Percentiles rank a stretch among this genome's conserved stretches.
phyloP scores from a whole-genome alignment of 306 rosid genomes.

The Cucumis cinereus region DNA sequence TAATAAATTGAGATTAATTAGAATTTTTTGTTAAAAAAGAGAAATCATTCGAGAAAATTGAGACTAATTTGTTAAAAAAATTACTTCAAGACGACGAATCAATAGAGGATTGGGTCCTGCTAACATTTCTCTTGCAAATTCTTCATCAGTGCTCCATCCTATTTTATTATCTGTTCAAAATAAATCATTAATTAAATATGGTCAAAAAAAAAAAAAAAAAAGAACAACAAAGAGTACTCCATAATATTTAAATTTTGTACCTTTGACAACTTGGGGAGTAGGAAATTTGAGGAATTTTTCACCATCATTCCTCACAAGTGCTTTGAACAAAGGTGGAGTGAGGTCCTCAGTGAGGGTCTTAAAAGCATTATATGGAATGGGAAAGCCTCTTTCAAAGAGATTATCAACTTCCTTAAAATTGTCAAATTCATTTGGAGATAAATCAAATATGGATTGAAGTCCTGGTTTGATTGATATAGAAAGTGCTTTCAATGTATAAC shows the following conservation, averaged over 20 bases:
- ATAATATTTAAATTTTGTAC: slow-evolving; percentile 11
- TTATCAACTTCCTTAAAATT: slow-evolving; percentile 44
- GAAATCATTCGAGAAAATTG: neutral
- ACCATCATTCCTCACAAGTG: slow-evolving; percentile 55
- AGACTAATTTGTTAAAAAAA: neutral
- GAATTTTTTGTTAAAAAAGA: neutral
- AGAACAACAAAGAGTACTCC: too few relatives aligned
- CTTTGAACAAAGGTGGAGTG: slow-evolving; percentile 48
- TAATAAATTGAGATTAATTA: neutral
- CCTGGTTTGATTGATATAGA: slow-evolving; percentile 54
- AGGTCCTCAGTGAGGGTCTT: slow-evolving; percentile 34
- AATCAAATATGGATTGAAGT: slow-evolving; percentile 41
- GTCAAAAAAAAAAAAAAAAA: neutral
- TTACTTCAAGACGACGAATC: slow-evolving; percentile 52
- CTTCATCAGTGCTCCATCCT: slow-evolving; percentile 84
- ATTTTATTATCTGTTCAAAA: slow-evolving; percentile 46
- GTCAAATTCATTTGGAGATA: slow-evolving; percentile 48
- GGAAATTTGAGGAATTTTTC: slow-evolving; percentile 51
- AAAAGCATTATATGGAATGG: slow-evolving; percentile 35
- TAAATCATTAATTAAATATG: neutral
- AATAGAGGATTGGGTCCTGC: slow-evolving; percentile 77
- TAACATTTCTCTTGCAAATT: slow-evolving; percentile 81
- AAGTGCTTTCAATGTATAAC: slow-evolving; percentile 46
- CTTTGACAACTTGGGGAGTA: slow-evolving; percentile 67
- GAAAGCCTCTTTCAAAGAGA: slow-evolving; percentile 63